Evolutionary conservation across 169 alveolate genomes (phyloP), one percentile per base, ranked within the genome.

Genomic region (Cardiosporidium cionae): DNA sequence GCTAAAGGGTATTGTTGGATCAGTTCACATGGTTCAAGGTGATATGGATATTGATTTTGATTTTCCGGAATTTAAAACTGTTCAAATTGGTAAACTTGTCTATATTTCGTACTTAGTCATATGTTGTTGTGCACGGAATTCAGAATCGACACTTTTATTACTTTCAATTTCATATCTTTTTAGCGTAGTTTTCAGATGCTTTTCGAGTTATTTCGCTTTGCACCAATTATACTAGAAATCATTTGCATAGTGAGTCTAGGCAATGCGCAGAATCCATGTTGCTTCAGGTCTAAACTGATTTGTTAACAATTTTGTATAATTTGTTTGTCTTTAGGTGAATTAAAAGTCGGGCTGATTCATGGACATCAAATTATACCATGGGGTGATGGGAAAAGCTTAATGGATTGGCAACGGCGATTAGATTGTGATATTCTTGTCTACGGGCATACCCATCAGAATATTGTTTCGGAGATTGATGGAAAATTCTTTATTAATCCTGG

Each of bases 361-460:
- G 98, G 98, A n/a, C 96, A 94, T 75, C 90, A 94, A 81, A 73
- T 92, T 3, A 85, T 92, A 25, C 98, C 98, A 7, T 92, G 96
- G 97, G 97, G 95, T 27, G 97, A 94, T 79, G 78, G 83, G 5
- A 97, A 89, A 78, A 88, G 97, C 2, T 72, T 94, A 52, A 80
- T 85, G 29, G 82, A 88, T 36, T 82, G 91, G 76, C 90, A 87
- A 74, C 88, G 97, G 77, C 80, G 90, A 75, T 75, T 92, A 33
- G 96, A 89, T 66, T 87, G 94, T 78, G 98, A 94, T 80, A 87
- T 94, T 44, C 78, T 92, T 62, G 89, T 94, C 44, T 81, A 86
- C 32, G 98, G 98, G 23, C 94, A 92, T 73, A 90, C 95, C 54
- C 98, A 94, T 79, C 78, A 84, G 72, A 79, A 87, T 65, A 73